Evolutionary conservation across 345 rosid genomes (phyloP), one percentile per base, ranked within the genome.

Genomic region (Melaleuca alternifolia): DNA sequence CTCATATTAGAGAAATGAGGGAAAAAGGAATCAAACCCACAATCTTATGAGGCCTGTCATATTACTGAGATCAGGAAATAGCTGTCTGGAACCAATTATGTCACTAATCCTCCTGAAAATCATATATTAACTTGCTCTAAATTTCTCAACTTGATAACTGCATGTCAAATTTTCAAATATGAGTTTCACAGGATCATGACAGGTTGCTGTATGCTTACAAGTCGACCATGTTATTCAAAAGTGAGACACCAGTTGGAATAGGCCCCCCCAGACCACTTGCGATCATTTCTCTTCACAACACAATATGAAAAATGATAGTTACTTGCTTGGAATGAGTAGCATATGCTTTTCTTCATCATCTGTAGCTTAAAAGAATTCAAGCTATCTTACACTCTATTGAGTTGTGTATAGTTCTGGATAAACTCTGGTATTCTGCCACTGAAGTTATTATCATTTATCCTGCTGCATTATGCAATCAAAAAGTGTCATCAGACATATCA

Each of bases 401-500:
- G 97, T n/a, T 89, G 86, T 84, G 84, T 87, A 92, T 94, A 95
- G 86, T 90, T 94, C 83, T 91, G 91, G 15, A 95, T 87, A 87
- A 92, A 93, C 87, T 88, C 91, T 5, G 98, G 98, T 79, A 95
- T 92, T 28, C 89, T 90, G 86, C 98, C 99, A 61, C 83, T 94
- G 87, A 97, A 91, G 89, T 89, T 90, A 90, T 97, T 97, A 86
- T 95, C 99, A 37, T 92, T 94, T 71, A 95, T 90, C 89, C 94
- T 90, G 53, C 99, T 97, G 94, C 94, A 91, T 85, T 84, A 85
- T 65, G 59, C 44, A 87, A 51, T n/a, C 23, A 15, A 20, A 24
- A 61, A 3, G 14, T 51, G 26, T 37, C 48, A 37, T 71, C 48
- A 71, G 61, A 83, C 24, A 82, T 52, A 10, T 51, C 44, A 16